Percentiles rank a stretch among this genome's conserved stretches.
These are phyloP conservation scores for Saccharomycopsis sp. DNA, from an alignment of 805 yeast species.

Conservation along the genomic window DNA sequence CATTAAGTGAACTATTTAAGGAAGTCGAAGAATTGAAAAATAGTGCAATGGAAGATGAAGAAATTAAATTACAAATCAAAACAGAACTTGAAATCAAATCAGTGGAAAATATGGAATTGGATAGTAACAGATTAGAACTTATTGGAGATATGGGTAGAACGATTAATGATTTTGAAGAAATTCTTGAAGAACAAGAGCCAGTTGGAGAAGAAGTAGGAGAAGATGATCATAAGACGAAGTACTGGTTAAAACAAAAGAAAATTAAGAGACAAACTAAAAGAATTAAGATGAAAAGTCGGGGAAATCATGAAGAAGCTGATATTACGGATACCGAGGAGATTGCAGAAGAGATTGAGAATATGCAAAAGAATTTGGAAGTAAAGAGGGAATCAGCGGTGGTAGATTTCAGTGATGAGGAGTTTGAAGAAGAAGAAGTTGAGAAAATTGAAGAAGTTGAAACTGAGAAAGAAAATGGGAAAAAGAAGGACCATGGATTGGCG, in stretches of 20 bases:
- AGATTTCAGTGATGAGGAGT: too few species aligned
- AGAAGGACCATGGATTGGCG: neutral
- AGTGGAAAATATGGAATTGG: conserved; percentile 5
- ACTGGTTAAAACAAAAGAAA: conserved; percentile 12
- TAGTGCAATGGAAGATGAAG: conserved; percentile 1
- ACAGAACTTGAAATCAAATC: conserved; percentile 1
- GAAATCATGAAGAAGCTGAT: conserved; percentile 4
- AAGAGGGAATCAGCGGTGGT: too few species aligned
- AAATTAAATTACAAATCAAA: conserved; percentile 8
- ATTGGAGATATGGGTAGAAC: conserved; percentile 16
- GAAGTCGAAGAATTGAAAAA: conserved; percentile 10
- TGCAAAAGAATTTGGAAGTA: conserved; percentile 3
- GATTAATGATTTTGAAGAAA: conserved; percentile 14
- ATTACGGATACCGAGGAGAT: conserved; percentile 8
- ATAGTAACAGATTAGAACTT: conserved; percentile 4
- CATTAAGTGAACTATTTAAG: conserved; percentile 8
- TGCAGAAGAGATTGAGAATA: neutral
- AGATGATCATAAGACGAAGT: conserved; percentile 5
- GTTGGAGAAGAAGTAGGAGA: neutral
- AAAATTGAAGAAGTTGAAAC: neutral
- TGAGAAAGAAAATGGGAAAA: neutral
- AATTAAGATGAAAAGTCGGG: conserved; percentile 13
- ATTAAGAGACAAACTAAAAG: conserved; percentile 16
- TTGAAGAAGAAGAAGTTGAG: neutral
- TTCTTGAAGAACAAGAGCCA: conserved; percentile 3